These are phyloP conservation scores for Tetrastigma voinierianum DNA, from an alignment of 164 flowering plant genomes.

Conservation along the genomic window DNA sequence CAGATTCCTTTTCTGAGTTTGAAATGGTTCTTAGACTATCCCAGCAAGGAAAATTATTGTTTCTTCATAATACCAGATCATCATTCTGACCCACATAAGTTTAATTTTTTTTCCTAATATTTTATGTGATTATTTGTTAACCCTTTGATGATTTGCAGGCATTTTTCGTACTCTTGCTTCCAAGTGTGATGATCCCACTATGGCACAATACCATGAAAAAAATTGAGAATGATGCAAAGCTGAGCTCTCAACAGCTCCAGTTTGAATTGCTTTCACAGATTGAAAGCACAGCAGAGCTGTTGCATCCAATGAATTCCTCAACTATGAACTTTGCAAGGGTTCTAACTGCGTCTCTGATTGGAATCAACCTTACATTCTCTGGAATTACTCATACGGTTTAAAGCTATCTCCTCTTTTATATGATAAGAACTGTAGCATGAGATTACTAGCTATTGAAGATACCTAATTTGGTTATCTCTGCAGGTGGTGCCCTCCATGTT, in stretches of 20 bases:
- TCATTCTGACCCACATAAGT: background rate
- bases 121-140: background rate
- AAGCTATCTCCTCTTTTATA: background rate
- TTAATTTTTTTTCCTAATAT: background rate
- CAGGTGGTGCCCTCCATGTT: conserved; percentile 58
- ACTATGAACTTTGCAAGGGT: conserved; percentile 28
- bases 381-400: conserved; percentile 28
- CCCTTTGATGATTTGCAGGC: conserved; percentile 23
- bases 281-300: conserved; percentile 15
- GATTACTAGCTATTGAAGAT: too few relatives aligned
- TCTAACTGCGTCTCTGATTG: conserved; percentile 23
- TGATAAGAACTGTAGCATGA: too few relatives aligned
- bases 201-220: conserved; percentile 15
- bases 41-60: background rate
- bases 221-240: conserved; percentile 14
- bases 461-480: background rate
- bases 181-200: conserved; percentile 19
- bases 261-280: conserved; percentile 20
- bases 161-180: conserved; percentile 23
- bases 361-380: conserved; percentile 16
- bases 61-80: background rate
- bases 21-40: background rate
- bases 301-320: conserved; percentile 21
- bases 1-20: background rate
- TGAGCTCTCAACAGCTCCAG: background rate